Evolutionary conservation across 1,139 yeast species (phyloP), one percentile per base, ranked within the genome.

Genomic region (Taphrina communis): DNA sequence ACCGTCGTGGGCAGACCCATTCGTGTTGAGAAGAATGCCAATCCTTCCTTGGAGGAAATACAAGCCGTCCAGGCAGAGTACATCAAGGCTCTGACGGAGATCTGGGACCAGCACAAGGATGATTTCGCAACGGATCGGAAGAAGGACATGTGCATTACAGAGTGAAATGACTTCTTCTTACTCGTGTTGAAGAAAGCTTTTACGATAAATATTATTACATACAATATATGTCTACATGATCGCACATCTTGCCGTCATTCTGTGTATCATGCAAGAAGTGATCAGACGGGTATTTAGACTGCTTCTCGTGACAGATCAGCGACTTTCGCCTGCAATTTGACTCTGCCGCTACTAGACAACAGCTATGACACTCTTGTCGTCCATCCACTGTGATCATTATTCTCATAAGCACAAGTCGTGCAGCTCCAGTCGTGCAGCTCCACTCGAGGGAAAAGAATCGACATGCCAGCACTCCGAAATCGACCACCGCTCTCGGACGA

Each of bases 1-100:
- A 84, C 93, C 35, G 91, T 90, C 48, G 85, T 89, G 58, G 99
- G 99, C 0, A 81, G 81, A 52, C 97, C 99, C 1, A 89, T 94
- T 25, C 81, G 84, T 51, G 85, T 93, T 4, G 91, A 93, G 1
- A 79, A 81, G 69, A 74, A 79, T 21, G 79, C 79, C 9, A 75
- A 80, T 51, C 87, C 88, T 0, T 76, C 82, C 0, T 76, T 79
- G 14, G 81, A 81, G 25, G 83, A 83, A 69, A 82, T 94, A 31
- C 88, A 89, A 69, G 82, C 87, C 72, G 91, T 89, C 75, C 98
- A 94, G 77, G 80, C 79, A 39, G 75, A 86, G 51, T 94, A 94
- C 76, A 83, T 89, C n/a, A 83, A 85, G 17, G 92, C 86, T 71
- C 79, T 95, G 74, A 79, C 82, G 72, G 80, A 84, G 69, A 82